phyloP scores from a whole-genome alignment of 139 green algal genomes.

The Picochlorum sp. region DNA sequence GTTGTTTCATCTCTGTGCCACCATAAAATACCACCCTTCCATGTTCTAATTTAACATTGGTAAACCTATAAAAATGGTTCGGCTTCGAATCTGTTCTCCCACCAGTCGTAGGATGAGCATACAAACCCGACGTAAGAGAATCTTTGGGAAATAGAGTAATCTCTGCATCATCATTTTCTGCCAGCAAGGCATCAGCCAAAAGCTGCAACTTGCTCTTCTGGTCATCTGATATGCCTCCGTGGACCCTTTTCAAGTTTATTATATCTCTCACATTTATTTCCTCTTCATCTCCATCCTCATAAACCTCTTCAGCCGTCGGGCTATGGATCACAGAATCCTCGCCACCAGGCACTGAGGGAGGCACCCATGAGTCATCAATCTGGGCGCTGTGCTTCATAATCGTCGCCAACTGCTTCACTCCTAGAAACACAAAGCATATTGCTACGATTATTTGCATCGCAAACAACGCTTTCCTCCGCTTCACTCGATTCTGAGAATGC shows the following conservation, averaged over 20 bases:
- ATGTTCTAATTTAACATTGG: conserved; percentile 7
- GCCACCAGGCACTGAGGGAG: conserved; percentile 39
- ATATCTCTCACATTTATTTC: not conserved
- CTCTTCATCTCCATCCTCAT: not conserved
- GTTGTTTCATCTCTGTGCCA: not conserved
- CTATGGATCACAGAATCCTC: not conserved
- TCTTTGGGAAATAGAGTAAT: conserved; percentile 2
- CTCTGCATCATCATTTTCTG: conserved; percentile 1
- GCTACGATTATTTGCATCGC: not conserved
- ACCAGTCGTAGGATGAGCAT: conserved; percentile 10
- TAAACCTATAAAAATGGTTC: conserved; percentile 13
- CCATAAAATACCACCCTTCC: not conserved
- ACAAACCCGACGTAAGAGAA: conserved; percentile 1
- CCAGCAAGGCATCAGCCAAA: conserved; percentile 6
- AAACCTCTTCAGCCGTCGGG: not conserved
- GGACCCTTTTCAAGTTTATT: not conserved
- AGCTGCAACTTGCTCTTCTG: not conserved
- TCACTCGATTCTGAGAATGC: not conserved
- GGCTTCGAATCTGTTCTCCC: not conserved
- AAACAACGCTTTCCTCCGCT: not conserved
- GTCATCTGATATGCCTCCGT: not conserved
- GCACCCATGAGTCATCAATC: conserved; percentile 54
- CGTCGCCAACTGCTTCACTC: not conserved
- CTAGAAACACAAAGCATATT: not conserved
- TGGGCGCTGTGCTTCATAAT: conserved; percentile 58